phyloP scores from a whole-genome alignment of 306 rosid genomes.

The Cucurbita maxima region DNA sequence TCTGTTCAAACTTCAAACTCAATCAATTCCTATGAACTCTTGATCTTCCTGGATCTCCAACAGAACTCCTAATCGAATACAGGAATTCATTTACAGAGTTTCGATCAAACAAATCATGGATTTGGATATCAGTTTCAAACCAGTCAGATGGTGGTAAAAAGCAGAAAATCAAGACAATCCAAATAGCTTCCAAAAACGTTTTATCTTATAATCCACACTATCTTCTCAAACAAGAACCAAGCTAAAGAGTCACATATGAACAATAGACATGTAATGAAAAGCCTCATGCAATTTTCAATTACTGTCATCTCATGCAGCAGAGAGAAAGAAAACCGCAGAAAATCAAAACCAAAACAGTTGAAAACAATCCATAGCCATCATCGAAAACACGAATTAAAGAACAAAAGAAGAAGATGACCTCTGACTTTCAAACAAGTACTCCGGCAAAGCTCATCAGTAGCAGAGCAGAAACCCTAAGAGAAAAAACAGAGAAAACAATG shows the following conservation, averaged over 20 bases:
- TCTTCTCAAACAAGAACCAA: background rate
- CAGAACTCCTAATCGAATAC: background rate
- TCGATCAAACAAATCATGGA: background rate
- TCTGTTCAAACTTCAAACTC: background rate
- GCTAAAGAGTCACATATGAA: background rate
- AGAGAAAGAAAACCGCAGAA: background rate
- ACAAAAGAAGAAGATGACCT: background rate
- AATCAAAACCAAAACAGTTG: background rate
- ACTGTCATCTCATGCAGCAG: background rate
- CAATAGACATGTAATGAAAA: background rate
- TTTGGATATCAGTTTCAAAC: background rate
- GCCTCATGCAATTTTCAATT: background rate
- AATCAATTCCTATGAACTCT: background rate
- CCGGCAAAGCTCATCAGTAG: background rate
- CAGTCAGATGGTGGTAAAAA: background rate
- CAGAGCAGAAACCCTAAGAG: constrained; percentile 4
- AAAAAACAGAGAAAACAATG: background rate
- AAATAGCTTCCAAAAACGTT: background rate
- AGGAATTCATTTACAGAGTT: background rate
- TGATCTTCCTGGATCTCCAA: background rate
- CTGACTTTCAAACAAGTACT: background rate
- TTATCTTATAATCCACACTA: background rate
- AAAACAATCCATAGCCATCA: background rate
- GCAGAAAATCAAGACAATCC: background rate
- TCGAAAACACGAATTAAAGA: background rate